phyloP scores from a whole-genome alignment of 2,329 filamentous ascomycete species.

The Fusarium piperis region DNA sequence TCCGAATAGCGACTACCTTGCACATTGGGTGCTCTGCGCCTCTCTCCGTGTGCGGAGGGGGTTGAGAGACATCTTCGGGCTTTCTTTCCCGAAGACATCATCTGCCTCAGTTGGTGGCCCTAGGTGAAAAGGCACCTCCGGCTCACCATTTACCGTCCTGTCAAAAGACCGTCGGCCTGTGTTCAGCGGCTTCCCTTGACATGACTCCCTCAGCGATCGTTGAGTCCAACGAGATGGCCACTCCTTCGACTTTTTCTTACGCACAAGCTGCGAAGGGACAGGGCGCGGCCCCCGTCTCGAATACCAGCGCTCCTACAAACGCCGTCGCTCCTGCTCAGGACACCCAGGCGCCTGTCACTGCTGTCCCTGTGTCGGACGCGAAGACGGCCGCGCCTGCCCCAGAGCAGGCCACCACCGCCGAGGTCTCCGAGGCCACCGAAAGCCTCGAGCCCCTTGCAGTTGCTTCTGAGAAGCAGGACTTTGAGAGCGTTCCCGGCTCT shows the following conservation, averaged over 20 bases:
- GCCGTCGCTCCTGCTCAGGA: conserved; percentile 39
- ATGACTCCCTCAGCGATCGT: conserved; percentile 43
- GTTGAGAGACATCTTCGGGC: conserved; percentile 39
- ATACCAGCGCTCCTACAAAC: conserved; percentile 38
- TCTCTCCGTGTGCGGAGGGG: conserved; percentile 39
- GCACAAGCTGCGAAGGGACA: conserved; percentile 93
- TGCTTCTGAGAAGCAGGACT: conserved; percentile 47
- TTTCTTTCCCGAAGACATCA: conserved; percentile 30
- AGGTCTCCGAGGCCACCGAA: conserved; percentile 38
- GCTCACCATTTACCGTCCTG: conserved; percentile 27
- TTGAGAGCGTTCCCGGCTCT: conserved; percentile 49
- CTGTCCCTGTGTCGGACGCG: conserved; percentile 40
- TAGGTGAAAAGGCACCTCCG: conserved; percentile 35
- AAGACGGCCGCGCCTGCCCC: conserved; percentile 33
- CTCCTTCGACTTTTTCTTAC: conserved; percentile 81
- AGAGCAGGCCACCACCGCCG: conserved; percentile 41
- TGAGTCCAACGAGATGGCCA: conserved; percentile 58
- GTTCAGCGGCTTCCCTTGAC: conserved; percentile 35
- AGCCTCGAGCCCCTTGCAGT: conserved; percentile 34
- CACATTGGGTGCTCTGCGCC: conserved; percentile 37
- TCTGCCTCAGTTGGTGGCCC: conserved; percentile 22
- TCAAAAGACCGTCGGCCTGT: conserved; percentile 27
- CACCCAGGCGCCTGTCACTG: conserved; percentile 41
- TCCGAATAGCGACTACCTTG: conserved; percentile 31
- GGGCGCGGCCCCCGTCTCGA: conserved; percentile 51